Evolutionary conservation across 306 rosid genomes (phyloP).

Genomic region (Acacia confusa): DNA sequence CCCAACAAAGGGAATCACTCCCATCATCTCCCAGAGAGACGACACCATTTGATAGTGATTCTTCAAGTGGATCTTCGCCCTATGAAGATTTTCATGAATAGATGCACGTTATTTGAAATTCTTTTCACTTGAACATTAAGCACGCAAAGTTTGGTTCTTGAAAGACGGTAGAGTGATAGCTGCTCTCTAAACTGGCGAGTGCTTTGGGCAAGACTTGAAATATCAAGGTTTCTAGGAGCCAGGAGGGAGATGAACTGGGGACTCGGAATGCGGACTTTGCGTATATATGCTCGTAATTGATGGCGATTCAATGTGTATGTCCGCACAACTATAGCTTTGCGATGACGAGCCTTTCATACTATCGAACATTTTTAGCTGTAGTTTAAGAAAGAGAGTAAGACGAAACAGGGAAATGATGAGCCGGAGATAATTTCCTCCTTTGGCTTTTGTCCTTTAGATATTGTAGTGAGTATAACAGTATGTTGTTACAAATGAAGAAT

Average conservation of each 20-base stretch:
- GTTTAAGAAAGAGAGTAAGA: too few species aligned
- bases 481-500: too few species aligned
- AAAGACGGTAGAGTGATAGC: neutral
- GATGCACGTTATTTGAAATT: slow-evolving; percentile 32
- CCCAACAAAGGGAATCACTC: slow-evolving; percentile 79
- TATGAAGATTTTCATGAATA: slow-evolving; percentile 85
- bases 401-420: too few species aligned
- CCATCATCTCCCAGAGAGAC: slow-evolving; percentile 87
- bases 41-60: slow-evolving; percentile 79
- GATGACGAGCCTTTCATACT: slow-evolving; percentile 18
- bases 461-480: too few species aligned
- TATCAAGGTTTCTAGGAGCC: slow-evolving; percentile 20
- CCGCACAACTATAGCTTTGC: slow-evolving; percentile 12
- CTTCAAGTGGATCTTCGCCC: slow-evolving; percentile 88
- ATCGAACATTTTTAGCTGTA: slow-evolving; percentile 13
- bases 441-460: too few species aligned
- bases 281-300: slow-evolving; percentile 10
- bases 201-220: slow-evolving; percentile 27
- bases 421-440: too few species aligned
- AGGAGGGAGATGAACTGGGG: slow-evolving; percentile 22
- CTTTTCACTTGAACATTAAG: slow-evolving; percentile 12
- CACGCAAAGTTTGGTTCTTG: slow-evolving; percentile 7
- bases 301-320: slow-evolving; percentile 19
- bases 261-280: slow-evolving; percentile 12
- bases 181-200: slow-evolving; percentile 20